Evolutionary conservation across 139 green algal species (phyloP).

Genomic region (Coelastrella sp.): DNA sequence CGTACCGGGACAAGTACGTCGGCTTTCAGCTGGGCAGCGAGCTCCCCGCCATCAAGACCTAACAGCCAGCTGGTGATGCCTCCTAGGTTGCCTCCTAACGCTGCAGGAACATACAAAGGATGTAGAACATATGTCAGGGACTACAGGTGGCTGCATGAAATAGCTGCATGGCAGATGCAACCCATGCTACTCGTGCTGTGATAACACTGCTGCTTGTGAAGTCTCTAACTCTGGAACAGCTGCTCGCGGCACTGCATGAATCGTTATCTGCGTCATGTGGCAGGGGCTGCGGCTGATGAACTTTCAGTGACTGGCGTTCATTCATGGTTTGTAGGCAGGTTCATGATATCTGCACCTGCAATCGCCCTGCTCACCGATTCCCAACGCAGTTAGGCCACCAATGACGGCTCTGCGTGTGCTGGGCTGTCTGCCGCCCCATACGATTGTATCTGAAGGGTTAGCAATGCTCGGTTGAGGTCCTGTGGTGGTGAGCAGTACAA

Average conservation of each 20-base stretch:
- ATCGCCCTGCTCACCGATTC: constrained; percentile 52
- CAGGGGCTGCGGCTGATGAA: too few species aligned
- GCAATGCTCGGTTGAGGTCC: constrained; percentile 24
- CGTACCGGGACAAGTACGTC: constrained; percentile 87
- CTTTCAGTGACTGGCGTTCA: too few species aligned
- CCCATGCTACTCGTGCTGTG: too few species aligned
- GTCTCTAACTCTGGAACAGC: too few species aligned
- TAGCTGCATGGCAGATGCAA: too few species aligned
- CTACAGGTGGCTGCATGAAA: too few species aligned
- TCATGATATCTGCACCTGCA: too few species aligned
- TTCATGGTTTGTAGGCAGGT: too few species aligned
- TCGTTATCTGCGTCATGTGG: too few species aligned
- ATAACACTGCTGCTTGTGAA: too few species aligned
- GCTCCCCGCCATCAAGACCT: constrained; percentile 68
- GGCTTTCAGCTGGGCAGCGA: constrained; percentile 62
- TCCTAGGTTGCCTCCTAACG: constrained; percentile 89
- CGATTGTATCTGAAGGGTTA: constrained; percentile 60
- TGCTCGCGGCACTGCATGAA: too few species aligned
- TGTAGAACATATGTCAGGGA: background rate
- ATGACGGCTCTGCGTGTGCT: constrained; percentile 54
- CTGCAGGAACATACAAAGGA: constrained; percentile 52
- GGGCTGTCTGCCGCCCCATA: constrained; percentile 70
- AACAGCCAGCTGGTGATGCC: constrained; percentile 84
- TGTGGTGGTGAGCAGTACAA: background rate
- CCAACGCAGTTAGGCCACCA: constrained; percentile 55